Conservation (phyloP, 2,329 filamentous ascomycete species). For the Aotearoamyces nothofagi region DNA sequence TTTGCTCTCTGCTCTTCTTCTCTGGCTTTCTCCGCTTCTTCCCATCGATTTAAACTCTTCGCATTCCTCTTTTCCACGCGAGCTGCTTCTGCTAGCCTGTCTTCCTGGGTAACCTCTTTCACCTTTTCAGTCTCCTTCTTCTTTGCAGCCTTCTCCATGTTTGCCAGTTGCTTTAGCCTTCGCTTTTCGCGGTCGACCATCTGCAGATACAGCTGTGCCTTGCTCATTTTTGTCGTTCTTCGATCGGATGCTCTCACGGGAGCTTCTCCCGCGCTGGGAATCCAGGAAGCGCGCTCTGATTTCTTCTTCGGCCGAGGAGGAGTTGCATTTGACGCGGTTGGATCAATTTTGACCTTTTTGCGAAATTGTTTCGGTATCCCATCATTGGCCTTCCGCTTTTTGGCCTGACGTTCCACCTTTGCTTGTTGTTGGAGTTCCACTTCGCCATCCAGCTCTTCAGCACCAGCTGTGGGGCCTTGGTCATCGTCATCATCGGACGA, state of each 20-base stretch:
- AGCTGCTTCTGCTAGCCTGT: conserved; percentile 70
- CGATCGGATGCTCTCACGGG: conserved; percentile 46
- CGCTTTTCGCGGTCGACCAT: conserved; percentile 59
- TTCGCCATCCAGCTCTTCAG: conserved; percentile 65
- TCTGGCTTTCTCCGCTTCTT: conserved; percentile 78
- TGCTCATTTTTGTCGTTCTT: conserved; percentile 45
- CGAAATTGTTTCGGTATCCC: conserved; percentile 54
- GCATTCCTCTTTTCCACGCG: conserved; percentile 73
- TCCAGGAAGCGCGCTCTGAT: conserved; percentile 55
- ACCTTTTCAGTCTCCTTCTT: conserved; percentile 56
- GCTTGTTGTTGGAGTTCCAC: conserved; percentile 69
- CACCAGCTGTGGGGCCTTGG: conserved; percentile 42
- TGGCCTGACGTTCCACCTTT: conserved; percentile 48
- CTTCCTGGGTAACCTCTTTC: conserved; percentile 76
- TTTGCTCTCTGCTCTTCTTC: conserved; percentile 72
- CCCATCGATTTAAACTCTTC: conserved; percentile 86
- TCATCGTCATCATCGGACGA: conserved; percentile 77
- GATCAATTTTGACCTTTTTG: conserved; percentile 64
- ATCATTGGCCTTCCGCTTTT: conserved; percentile 72
- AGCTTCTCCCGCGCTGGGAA: conserved; percentile 45
- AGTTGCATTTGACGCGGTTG: conserved; percentile 23
- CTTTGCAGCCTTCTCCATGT: conserved; percentile 44
- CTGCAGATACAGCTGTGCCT: conserved; percentile 44
- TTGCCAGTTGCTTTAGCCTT: conserved; percentile 53
- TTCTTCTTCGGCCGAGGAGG: conserved; percentile 44